Evolutionary conservation across 192 early-diverging fungal genomes (phyloP).

Genomic region (Entomortierella parvispora): DNA sequence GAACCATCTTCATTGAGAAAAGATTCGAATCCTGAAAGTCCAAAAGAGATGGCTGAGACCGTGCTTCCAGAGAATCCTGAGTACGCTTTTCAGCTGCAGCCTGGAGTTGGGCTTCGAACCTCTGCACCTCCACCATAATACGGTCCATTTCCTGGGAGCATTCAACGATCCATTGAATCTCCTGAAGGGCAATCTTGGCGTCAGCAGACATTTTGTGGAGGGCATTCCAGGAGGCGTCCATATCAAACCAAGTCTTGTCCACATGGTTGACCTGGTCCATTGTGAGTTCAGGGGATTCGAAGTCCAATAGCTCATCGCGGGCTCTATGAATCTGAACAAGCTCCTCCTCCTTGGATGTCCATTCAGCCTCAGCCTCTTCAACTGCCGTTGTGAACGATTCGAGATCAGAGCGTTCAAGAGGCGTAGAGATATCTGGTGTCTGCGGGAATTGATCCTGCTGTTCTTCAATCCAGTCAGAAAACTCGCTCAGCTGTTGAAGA

Average conservation of each 20-base stretch:
- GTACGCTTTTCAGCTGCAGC: constrained; percentile 25
- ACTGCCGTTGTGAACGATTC: constrained; percentile 28
- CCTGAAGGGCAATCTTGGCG: constrained; percentile 30
- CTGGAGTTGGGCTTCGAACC: constrained; percentile 34
- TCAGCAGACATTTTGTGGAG: constrained; percentile 11
- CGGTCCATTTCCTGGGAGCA: constrained; percentile 41
- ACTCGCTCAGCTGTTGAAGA: neutral
- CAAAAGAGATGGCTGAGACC: constrained; percentile 15
- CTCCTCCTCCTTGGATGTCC: constrained; percentile 7
- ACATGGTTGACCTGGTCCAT: constrained; percentile 26
- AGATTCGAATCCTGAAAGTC: constrained; percentile 39
- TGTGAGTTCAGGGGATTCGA: constrained; percentile 34
- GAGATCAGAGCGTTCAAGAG: constrained; percentile 23
- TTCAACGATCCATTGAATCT: constrained; percentile 44
- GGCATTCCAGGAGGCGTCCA: constrained; percentile 20
- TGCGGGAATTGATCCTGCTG: constrained; percentile 26
- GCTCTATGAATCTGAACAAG: constrained; percentile 16
- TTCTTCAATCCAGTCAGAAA: constrained; percentile 19
- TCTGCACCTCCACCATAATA: constrained; percentile 29
- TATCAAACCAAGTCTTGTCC: constrained; percentile 25
- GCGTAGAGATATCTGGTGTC: constrained; percentile 22
- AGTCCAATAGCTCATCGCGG: constrained; percentile 40
- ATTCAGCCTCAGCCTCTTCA: constrained; percentile 10
- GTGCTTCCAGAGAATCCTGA: constrained; percentile 26
- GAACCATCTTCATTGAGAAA: constrained; percentile 13